These are phyloP conservation scores for Pseudogymnoascus sp. DNA, from an alignment of 2,329 filamentous ascomycete genomes.

Conservation along the genomic window DNA sequence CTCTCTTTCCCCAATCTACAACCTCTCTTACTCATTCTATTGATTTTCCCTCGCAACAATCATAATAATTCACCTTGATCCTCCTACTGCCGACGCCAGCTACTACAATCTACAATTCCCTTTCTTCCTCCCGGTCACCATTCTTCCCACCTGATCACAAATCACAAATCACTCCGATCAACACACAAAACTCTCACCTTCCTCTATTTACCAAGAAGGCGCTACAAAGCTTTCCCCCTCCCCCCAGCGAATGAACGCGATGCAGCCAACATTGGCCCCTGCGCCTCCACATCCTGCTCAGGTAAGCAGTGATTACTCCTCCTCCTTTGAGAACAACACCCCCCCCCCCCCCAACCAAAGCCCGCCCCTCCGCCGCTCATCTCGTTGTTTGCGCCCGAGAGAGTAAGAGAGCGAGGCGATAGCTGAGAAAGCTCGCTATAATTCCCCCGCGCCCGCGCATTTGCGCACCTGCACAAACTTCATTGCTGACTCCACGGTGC, in stretches of 20 bases:
- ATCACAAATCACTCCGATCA: neutral
- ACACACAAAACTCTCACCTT: neutral
- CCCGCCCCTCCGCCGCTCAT: too few species aligned
- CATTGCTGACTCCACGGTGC: too few species aligned
- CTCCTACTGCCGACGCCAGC: neutral
- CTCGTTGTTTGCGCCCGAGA: too few species aligned
- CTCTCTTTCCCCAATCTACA: neutral
- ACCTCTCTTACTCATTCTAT: neutral
- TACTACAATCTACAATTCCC: neutral
- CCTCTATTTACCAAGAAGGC: neutral
- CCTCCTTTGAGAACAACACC: too few species aligned
- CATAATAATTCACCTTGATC: neutral
- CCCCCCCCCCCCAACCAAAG: too few species aligned
- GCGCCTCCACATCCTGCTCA: too few species aligned
- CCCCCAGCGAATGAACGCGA: constrained; percentile 4
- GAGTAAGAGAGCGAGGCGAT: too few species aligned
- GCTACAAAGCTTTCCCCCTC: neutral
- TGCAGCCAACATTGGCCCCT: too few species aligned
- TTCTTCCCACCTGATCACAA: neutral
- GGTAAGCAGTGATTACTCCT: too few species aligned
- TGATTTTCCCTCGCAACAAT: neutral
- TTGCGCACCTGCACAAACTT: too few species aligned
- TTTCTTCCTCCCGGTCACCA: neutral
- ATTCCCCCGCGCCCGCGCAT: too few species aligned
- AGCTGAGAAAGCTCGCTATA: too few species aligned